Percentiles rank a stretch among this genome's conserved stretches.
Evolutionary conservation across 2,329 filamentous ascomycete genomes (phyloP).

Genomic region (Volutella citrinella): DNA sequence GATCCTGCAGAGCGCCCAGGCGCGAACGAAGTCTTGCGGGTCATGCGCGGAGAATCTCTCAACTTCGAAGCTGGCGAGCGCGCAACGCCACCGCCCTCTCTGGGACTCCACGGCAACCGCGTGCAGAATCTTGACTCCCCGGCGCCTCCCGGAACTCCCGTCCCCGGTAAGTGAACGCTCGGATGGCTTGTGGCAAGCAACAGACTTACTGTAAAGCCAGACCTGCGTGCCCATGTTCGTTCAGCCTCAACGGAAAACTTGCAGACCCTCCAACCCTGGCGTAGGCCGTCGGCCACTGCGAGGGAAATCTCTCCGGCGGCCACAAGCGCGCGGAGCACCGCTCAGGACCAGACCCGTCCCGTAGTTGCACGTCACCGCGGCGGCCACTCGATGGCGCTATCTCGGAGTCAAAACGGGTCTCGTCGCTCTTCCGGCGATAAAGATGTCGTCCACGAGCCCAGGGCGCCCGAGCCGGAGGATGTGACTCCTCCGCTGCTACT

Average conservation of each 20-base stretch:
- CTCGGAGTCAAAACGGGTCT: slow-evolving; percentile 40
- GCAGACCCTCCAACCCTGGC: no score
- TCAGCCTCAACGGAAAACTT: slow-evolving; percentile 29
- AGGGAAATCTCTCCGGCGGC: no score
- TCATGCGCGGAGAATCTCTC: slow-evolving; percentile 65
- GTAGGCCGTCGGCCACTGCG: no score
- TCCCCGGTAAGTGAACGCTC: slow-evolving; percentile 35
- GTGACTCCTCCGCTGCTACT: slow-evolving; percentile 46
- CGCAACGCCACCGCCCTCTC: slow-evolving; percentile 31
- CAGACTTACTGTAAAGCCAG: slow-evolving; percentile 26
- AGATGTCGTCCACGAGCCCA: slow-evolving; percentile 13
- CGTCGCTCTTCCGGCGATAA: slow-evolving; percentile 15
- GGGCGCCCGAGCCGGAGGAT: no score
- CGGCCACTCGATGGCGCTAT: slow-evolving; percentile 35
- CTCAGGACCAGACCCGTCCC: slow-evolving; percentile 12
- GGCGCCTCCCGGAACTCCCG: slow-evolving; percentile 45
- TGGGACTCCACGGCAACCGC: slow-evolving; percentile 42
- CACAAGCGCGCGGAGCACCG: slow-evolving; percentile 7
- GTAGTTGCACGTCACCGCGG: slow-evolving; percentile 15
- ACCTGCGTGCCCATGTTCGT: no score
- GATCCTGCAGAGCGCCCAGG: slow-evolving; percentile 75
- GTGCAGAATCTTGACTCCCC: slow-evolving; percentile 58
- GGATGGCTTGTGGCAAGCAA: slow-evolving; percentile 19
- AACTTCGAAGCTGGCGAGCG: slow-evolving; percentile 40
- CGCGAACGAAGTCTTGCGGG: slow-evolving; percentile 78